phyloP scores from a whole-genome alignment of 805 yeast genomes.

The Ogataea salicorniae region DNA sequence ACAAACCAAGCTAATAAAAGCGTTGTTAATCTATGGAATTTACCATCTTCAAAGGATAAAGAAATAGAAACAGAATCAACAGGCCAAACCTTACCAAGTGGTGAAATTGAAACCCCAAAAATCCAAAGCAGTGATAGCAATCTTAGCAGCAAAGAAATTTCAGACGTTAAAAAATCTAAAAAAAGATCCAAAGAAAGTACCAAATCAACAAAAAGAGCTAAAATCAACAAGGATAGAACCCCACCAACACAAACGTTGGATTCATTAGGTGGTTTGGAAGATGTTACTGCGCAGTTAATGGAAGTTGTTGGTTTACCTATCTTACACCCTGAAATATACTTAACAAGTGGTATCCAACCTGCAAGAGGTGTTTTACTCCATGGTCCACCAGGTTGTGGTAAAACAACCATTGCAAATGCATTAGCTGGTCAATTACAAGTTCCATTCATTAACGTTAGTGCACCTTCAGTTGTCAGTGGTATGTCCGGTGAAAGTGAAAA shows the following conservation, averaged over 20 bases:
- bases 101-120: constrained; percentile 27
- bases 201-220: constrained; percentile 23
- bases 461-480: constrained; percentile 95
- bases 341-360: constrained; percentile 87
- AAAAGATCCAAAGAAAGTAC: constrained; percentile 42
- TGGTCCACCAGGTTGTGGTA: constrained; percentile 99
- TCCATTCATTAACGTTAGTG: constrained; percentile 85
- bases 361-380: constrained; percentile 91
- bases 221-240: constrained; percentile 49
- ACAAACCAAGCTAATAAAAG: constrained; percentile 70
- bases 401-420: constrained; percentile 93
- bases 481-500: constrained; percentile 99
- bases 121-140: neutral
- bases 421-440: constrained; percentile 92
- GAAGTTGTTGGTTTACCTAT: constrained; percentile 91
- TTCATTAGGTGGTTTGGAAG: constrained; percentile 85
- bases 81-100: constrained; percentile 12
- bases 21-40: constrained; percentile 69
- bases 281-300: constrained; percentile 77
- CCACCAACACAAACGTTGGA: constrained; percentile 67
- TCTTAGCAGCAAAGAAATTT: neutral
- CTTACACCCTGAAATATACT: constrained; percentile 86
- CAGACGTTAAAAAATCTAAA: constrained; percentile 29
- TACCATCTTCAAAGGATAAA: constrained; percentile 14
- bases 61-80: constrained; percentile 10